phyloP scores from a whole-genome alignment of 1,284 basidiomycete species.

The Sparassis latifolia region DNA sequence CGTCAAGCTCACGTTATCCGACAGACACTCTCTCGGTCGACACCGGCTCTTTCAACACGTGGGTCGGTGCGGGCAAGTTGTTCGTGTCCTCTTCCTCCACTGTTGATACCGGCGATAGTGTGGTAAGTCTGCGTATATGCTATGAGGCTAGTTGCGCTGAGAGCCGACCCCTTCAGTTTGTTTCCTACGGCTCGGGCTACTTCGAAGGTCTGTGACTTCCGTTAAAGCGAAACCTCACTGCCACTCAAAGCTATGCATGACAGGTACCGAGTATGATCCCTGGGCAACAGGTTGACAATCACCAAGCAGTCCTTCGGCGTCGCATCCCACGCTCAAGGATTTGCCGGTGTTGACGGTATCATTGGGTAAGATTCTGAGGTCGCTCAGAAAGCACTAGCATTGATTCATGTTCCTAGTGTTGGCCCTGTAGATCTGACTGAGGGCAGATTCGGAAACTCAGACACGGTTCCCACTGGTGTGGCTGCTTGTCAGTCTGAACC shows the following conservation, averaged over 20 bases:
- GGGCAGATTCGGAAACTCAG: constrained; percentile 17
- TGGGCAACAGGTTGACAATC: constrained; percentile 26
- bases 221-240: constrained; percentile 1
- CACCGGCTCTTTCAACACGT: constrained; percentile 50
- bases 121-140: constrained; percentile 30
- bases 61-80: constrained; percentile 48
- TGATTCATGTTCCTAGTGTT: constrained; percentile 25
- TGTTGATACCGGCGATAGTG: constrained; percentile 21
- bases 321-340: constrained; percentile 33
- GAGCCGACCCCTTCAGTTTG: constrained; percentile 27
- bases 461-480: constrained; percentile 19
- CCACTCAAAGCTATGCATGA: background rate
- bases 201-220: constrained; percentile 34
- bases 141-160: background rate
- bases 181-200: constrained; percentile 46
- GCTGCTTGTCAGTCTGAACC: background rate
- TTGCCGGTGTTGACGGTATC: constrained; percentile 44
- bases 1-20: background rate
- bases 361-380: constrained; percentile 31
- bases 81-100: constrained; percentile 48
- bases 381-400: background rate
- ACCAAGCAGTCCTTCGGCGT: constrained; percentile 51
- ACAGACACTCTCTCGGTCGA: constrained; percentile 25
- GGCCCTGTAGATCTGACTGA: constrained; percentile 43
- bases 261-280: constrained; percentile 34